Conservation (phyloP, 805 yeast species). For the Candida odintsovae region DNA sequence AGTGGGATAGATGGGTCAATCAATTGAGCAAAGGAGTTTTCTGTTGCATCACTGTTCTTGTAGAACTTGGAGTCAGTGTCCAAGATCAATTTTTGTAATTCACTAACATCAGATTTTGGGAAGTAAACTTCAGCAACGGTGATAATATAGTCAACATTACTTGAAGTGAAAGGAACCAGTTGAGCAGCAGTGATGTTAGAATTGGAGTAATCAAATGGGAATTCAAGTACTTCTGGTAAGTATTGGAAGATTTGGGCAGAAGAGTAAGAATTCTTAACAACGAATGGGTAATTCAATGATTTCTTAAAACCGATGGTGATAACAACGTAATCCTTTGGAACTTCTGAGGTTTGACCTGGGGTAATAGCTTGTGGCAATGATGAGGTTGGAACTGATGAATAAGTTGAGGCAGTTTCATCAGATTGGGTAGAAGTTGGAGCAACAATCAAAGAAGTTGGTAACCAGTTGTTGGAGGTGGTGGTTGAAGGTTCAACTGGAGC, state of each 20-base stretch:
- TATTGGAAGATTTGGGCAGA: slow-evolving; percentile 84
- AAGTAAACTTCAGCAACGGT: slow-evolving; percentile 87
- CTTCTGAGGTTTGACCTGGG: slow-evolving; percentile 42
- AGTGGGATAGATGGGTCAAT: slow-evolving; percentile 70
- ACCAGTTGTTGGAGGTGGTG: slow-evolving; percentile 29
- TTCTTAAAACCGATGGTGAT: slow-evolving; percentile 76
- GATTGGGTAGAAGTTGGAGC: slow-evolving; percentile 24
- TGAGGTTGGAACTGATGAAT: slow-evolving; percentile 33
- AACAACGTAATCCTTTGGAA: slow-evolving; percentile 45
- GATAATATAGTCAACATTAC: slow-evolving; percentile 55
- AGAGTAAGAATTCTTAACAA: slow-evolving; percentile 63
- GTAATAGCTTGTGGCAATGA: slow-evolving; percentile 75
- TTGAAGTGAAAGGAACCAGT: slow-evolving; percentile 69
- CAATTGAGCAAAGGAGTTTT: slow-evolving; percentile 52
- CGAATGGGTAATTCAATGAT: slow-evolving; percentile 78
- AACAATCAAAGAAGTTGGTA: slow-evolving; percentile 38
- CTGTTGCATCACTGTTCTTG: slow-evolving; percentile 49
- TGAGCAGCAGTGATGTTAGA: slow-evolving; percentile 53
- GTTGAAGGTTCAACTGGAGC: slow-evolving; percentile 13
- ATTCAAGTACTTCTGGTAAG: slow-evolving; percentile 66
- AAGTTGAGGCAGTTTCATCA: slow-evolving; percentile 16
- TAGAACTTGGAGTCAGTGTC: slow-evolving; percentile 55
- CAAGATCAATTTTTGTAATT: slow-evolving; percentile 45
- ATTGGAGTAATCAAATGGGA: slow-evolving; percentile 45
- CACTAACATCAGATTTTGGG: slow-evolving; percentile 47